Base-by-base conservation (phyloP, 1,139 yeast genomes). In the Ogataea hybrid region DNA sequence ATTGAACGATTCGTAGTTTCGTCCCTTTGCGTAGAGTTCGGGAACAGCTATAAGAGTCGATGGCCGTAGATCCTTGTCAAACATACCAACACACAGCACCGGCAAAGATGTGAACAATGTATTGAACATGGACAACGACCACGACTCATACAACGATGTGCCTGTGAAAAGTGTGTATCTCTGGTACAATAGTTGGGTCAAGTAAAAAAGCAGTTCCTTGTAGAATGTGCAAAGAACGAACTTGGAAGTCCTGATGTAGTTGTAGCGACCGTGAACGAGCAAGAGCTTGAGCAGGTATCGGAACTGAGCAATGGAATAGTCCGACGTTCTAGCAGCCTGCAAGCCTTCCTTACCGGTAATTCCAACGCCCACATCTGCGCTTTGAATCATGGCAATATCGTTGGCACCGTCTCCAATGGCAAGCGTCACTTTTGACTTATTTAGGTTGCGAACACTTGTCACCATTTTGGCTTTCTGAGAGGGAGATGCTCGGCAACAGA, bases 381-480 rank as follows among this genome's bases (percentile, higher is more conserved):
- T 85, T 67, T 92, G 97, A 50, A 92, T 92, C 99, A 92, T 92
- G 2, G 98, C 97, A 62, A 92, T 89, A 63, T 92, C 99, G 60
- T 92, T 92, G 1, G 99, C 98, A 54, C 99, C 99, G 67, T 92
- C 99, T 11, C 98, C 99, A 59, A 94, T 87, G 0, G 98, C 98
- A 47, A 94, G 71, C 0, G 97, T 88, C 6, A 92, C 96, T 22
- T 86, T 71, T 7, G 69, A 67, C 41, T 73, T 79, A 52, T 83
- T 76, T 48, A 84, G 67, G 22, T 72, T 69, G 41, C 97, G 74
- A 12, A 94, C 88, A 18, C 83, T 75, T 28, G 78, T 67, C 2
- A 92, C 97, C 87, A 94, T 83, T 30, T 77, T 71, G 0, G 97
- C 96, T 65, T 92, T 92, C 62, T 92, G 99, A 0, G 97, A 82